Evolutionary conservation across 345 rosid genomes (phyloP).

Genomic region (Eucalyptus regnans): DNA sequence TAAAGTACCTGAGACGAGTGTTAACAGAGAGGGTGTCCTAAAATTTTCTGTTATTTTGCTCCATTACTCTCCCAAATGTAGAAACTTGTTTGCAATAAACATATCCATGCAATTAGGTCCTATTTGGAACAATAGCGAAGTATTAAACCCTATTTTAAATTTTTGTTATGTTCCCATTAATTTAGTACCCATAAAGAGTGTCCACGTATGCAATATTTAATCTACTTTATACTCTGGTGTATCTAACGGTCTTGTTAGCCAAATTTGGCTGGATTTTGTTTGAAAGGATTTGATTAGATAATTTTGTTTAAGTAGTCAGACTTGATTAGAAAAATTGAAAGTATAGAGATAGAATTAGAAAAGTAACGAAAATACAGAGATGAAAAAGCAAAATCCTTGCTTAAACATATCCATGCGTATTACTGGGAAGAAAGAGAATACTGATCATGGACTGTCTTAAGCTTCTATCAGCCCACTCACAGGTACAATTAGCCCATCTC

Average conservation of each 20-base stretch:
- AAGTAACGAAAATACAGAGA: background rate
- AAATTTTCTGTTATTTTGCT: background rate
- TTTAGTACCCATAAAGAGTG: background rate
- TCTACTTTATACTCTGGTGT: rapidly evolving
- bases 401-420: too few species aligned
- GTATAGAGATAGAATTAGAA: background rate
- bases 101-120: rapidly evolving
- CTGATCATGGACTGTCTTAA: background rate
- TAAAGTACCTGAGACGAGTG: background rate
- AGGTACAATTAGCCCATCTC: rapidly evolving
- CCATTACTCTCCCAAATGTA: background rate
- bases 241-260: background rate
- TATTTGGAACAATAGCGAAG: background rate
- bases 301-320: background rate
- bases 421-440: background rate
- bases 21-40: background rate
- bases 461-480: background rate
- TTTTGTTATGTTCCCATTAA: background rate
- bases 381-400: background rate
- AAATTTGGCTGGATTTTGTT: background rate
- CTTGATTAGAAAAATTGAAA: background rate
- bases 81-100: background rate
- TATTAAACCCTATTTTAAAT: background rate
- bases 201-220: rapidly evolving
- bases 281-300: background rate